These are phyloP conservation scores for Dictyostelium brefeldianum DNA, from an alignment of 78 protist genomes.

Conservation along the genomic window DNA sequence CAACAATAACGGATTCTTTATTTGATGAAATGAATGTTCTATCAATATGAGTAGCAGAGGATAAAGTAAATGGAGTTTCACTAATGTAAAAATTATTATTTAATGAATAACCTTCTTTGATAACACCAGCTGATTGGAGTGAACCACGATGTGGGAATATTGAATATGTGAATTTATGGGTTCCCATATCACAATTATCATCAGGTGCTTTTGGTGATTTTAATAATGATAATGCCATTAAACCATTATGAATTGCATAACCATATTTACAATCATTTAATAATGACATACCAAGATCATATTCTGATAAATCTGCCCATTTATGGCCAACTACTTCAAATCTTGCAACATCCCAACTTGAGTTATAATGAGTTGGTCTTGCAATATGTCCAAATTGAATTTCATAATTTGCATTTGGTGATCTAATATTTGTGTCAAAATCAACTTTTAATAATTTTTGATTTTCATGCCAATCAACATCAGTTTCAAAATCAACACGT, in stretches of 20 bases:
- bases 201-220: constrained; percentile 92
- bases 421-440: constrained; percentile 84
- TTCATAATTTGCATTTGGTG: constrained; percentile 79
- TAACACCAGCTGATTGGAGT: constrained; percentile 67
- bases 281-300: constrained; percentile 87
- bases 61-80: not conserved
- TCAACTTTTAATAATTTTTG: constrained; percentile 86
- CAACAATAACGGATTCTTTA: constrained; percentile 52
- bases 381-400: constrained; percentile 89
- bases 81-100: constrained; percentile 18
- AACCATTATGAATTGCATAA: constrained; percentile 33
- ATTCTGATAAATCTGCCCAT: constrained; percentile 88
- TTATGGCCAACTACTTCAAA: constrained; percentile 89
- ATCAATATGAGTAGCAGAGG: not conserved
- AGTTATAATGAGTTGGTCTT: constrained; percentile 91
- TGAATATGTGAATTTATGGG: constrained; percentile 86
- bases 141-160: constrained; percentile 83
- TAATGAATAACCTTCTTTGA: constrained; percentile 32
- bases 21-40: constrained; percentile 25
- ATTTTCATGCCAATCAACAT: constrained; percentile 86
- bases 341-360: constrained; percentile 92
- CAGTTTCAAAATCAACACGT: constrained; percentile 62
- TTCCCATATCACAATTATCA: constrained; percentile 87
- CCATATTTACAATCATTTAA: constrained; percentile 95
- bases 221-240: constrained; percentile 83